A percentile compares a stretch with the other conserved stretches of the same genome.
phyloP scores from a whole-genome alignment of 352 stramenopile species.

The Pythium phragmiticola region DNA sequence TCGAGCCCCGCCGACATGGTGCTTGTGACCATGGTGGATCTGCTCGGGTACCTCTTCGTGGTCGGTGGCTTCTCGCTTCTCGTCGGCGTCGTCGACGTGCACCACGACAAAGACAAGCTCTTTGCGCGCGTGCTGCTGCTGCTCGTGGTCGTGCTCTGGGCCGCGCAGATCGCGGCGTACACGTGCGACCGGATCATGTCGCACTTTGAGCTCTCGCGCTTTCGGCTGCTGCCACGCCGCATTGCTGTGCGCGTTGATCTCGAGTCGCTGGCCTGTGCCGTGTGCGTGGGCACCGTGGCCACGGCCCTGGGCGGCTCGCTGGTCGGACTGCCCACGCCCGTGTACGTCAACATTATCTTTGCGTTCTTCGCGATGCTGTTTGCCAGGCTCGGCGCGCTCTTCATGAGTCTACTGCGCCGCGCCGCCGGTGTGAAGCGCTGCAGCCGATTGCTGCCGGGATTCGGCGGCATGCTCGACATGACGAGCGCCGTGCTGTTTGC shows the following conservation, averaged over 20 bases:
- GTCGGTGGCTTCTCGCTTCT: slow-evolving; percentile 32
- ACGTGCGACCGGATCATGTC: slow-evolving; percentile 54
- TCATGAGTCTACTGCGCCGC: slow-evolving; percentile 89
- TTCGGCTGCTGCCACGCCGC: slow-evolving; percentile 40
- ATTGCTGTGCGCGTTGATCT: slow-evolving; percentile 49
- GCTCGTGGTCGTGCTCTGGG: slow-evolving; percentile 44
- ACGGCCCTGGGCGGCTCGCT: slow-evolving; percentile 36
- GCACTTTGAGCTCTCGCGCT: slow-evolving; percentile 44
- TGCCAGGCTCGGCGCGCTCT: slow-evolving; percentile 87
- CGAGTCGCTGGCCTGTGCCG: slow-evolving; percentile 42
- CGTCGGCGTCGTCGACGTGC: slow-evolving; percentile 46
- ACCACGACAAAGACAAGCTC: slow-evolving; percentile 21
- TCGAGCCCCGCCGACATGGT: slow-evolving; percentile 25
- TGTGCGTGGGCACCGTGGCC: slow-evolving; percentile 35
- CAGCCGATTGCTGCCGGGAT: slow-evolving; percentile 89
- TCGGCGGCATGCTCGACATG: slow-evolving; percentile 89
- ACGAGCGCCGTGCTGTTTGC: slow-evolving; percentile 88
- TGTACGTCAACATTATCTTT: slow-evolving; percentile 19
- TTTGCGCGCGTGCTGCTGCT: slow-evolving; percentile 45
- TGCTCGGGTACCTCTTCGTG: slow-evolving; percentile 25
- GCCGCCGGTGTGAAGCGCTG: slow-evolving; percentile 89
- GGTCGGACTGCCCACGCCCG: slow-evolving; percentile 12
- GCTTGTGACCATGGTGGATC: slow-evolving; percentile 24
- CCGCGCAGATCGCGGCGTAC: slow-evolving; percentile 41
- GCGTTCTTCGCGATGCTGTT: slow-evolving; percentile 75